Percentiles rank a stretch among this genome's conserved stretches.
phyloP scores from a whole-genome alignment of 192 early-diverging fungal genomes.

The Pilobolus umbonatus region DNA sequence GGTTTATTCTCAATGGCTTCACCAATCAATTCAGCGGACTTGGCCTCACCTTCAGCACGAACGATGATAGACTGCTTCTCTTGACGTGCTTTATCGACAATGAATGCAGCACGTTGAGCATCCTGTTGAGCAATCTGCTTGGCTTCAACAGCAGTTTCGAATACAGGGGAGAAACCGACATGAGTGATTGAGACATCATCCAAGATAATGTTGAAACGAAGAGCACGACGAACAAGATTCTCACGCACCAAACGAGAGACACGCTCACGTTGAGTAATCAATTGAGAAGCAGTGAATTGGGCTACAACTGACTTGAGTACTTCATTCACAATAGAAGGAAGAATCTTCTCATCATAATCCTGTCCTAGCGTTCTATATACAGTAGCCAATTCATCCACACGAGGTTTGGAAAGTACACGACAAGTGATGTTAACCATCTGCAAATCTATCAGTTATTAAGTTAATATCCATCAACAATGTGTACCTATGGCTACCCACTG shows the following conservation, averaged over 20 bases:
- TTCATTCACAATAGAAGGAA: slow-evolving; percentile 98
- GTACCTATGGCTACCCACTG: not conserved
- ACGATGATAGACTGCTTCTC: slow-evolving; percentile 99
- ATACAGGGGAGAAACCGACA: slow-evolving; percentile 91
- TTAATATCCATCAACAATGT: not conserved
- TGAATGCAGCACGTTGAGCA: slow-evolving; percentile 92
- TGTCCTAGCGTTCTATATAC: slow-evolving; percentile 89
- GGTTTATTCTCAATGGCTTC: slow-evolving; percentile 97
- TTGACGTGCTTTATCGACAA: slow-evolving; percentile 91
- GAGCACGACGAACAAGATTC: slow-evolving; percentile 72
- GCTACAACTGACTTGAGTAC: slow-evolving; percentile 96
- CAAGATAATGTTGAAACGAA: slow-evolving; percentile 85
- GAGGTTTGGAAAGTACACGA: slow-evolving; percentile 93
- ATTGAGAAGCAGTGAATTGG: slow-evolving; percentile 97
- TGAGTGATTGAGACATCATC: slow-evolving; percentile 98
- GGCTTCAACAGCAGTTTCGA: slow-evolving; percentile 94
- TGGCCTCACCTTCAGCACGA: slow-evolving; percentile 91
- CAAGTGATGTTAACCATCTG: slow-evolving; percentile 99
- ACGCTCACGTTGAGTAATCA: slow-evolving; percentile 95
- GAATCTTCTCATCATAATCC: slow-evolving; percentile 94
- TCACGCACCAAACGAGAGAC: slow-evolving; percentile 90
- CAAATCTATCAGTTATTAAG: slow-evolving; percentile 59
- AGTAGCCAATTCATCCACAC: slow-evolving; percentile 63
- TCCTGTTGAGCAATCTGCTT: slow-evolving; percentile 99
- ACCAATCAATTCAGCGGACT: slow-evolving; percentile 90